These are phyloP conservation scores for Fusarium nygamai DNA, from an alignment of 2,329 filamentous ascomycete species.

Conservation along the genomic window DNA sequence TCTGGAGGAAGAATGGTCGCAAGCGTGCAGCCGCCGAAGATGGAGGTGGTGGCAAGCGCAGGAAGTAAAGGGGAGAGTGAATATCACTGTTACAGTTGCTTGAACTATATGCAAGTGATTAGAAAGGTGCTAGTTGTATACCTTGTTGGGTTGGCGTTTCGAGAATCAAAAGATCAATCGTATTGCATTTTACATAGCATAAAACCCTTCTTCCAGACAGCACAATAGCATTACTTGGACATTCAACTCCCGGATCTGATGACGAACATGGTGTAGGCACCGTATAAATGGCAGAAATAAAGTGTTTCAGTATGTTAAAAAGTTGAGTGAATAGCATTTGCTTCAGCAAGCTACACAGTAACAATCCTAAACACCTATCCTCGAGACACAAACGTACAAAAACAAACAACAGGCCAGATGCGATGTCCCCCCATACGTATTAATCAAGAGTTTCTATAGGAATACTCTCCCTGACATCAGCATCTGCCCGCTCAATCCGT, in stretches of 20 bases:
- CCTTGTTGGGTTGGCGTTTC: slow-evolving; percentile 40
- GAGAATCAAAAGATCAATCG: slow-evolving; percentile 29
- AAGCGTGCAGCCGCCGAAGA: slow-evolving; percentile 61
- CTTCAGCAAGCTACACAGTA: slow-evolving; percentile 38
- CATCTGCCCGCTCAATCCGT: slow-evolving; percentile 33
- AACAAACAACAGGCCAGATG: slow-evolving; percentile 33
- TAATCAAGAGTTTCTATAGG: slow-evolving; percentile 32
- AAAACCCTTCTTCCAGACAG: not conserved
- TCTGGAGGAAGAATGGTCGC: slow-evolving; percentile 90
- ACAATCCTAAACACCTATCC: slow-evolving; percentile 44
- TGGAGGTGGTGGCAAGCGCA: slow-evolving; percentile 51
- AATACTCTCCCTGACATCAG: slow-evolving; percentile 13
- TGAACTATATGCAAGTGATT: not conserved
- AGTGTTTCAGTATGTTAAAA: slow-evolving; percentile 32
- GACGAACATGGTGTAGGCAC: not conserved
- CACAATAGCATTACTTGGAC: not conserved
- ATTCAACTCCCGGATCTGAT: not conserved
- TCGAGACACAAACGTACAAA: slow-evolving; percentile 38
- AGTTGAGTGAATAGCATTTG: slow-evolving; percentile 17
- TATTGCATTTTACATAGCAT: not conserved
- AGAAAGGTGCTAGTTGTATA: slow-evolving; percentile 36
- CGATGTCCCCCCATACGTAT: slow-evolving; percentile 27
- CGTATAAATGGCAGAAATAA: slow-evolving; percentile 23
- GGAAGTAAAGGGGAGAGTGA: slow-evolving; percentile 34
- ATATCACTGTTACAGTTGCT: not conserved